These are phyloP conservation scores for Hypoxylon sp. DNA, from an alignment of 2,329 filamentous ascomycete genomes.

Conservation along the genomic window DNA sequence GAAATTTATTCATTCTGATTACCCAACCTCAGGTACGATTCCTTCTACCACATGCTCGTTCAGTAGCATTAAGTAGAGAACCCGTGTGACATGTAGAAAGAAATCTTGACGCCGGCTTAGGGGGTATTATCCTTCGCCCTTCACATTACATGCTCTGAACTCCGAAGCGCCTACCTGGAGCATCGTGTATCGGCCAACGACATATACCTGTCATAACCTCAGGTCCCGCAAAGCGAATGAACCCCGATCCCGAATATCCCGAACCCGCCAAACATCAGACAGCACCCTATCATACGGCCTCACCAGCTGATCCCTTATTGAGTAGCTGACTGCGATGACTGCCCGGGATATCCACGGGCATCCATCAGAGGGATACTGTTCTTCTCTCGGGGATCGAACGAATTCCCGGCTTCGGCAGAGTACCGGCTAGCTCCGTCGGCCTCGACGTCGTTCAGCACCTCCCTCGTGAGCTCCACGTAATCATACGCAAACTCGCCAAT, in stretches of 20 bases:
- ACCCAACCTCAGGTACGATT: too few relatives aligned
- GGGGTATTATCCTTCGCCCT: slow-evolving; percentile 17
- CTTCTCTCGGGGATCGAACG: slow-evolving; percentile 57
- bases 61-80: not conserved
- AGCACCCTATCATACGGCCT: slow-evolving; percentile 20
- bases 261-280: not conserved
- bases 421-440: slow-evolving; percentile 55
- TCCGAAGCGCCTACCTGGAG: slow-evolving; percentile 18
- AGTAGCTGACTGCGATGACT: slow-evolving; percentile 45
- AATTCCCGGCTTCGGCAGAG: slow-evolving; percentile 49
- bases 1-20: slow-evolving; percentile 8
- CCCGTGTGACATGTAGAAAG: slow-evolving; percentile 5
- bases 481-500: slow-evolving; percentile 97
- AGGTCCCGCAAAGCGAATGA: slow-evolving; percentile 1
- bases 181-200: slow-evolving; percentile 13
- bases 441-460: slow-evolving; percentile 58
- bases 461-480: slow-evolving; percentile 77
- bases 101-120: slow-evolving; percentile 1
- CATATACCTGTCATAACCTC: slow-evolving; percentile 7
- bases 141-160: slow-evolving; percentile 11
- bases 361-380: slow-evolving; percentile 59
- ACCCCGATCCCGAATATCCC: not conserved
- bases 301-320: slow-evolving; percentile 16
- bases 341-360: slow-evolving; percentile 51
- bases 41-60: slow-evolving; percentile 4